These are phyloP conservation scores for Thraustotheca clavata DNA, from an alignment of 352 stramenopile genomes.

Conservation along the genomic window DNA sequence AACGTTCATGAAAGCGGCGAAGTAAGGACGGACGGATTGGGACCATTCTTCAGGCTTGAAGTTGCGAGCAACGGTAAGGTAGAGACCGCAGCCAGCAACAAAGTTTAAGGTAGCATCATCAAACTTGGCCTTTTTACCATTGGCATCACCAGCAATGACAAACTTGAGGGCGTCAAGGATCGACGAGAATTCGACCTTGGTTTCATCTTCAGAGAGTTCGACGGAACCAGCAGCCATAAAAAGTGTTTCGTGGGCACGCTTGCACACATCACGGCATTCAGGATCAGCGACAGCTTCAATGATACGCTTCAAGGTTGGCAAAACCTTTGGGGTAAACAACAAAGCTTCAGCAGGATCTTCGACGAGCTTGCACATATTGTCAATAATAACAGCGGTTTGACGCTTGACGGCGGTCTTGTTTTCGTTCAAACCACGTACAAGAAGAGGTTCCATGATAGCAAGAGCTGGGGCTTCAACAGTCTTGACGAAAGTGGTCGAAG, in stretches of 20 bases:
- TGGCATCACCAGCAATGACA: slow-evolving; percentile 66
- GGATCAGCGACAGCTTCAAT: slow-evolving; percentile 94
- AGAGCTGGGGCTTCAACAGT: slow-evolving; percentile 94
- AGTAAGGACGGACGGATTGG: slow-evolving; percentile 86
- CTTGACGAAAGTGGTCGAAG: slow-evolving; percentile 99
- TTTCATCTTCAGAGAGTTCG: slow-evolving; percentile 85
- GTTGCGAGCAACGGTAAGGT: slow-evolving; percentile 82
- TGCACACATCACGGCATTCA: slow-evolving; percentile 94
- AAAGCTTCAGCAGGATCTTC: slow-evolving; percentile 95
- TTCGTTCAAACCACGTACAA: slow-evolving; percentile 93
- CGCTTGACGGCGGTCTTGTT: slow-evolving; percentile 95
- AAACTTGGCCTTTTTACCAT: slow-evolving; percentile 78
- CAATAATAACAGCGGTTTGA: slow-evolving; percentile 97
- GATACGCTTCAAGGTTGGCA: slow-evolving; percentile 95
- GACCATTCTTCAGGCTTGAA: slow-evolving; percentile 94
- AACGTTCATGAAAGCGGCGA: slow-evolving; percentile 71
- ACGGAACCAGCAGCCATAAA: slow-evolving; percentile 91
- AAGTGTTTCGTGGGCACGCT: slow-evolving; percentile 89
- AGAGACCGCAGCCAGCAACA: slow-evolving; percentile 74
- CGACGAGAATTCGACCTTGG: slow-evolving; percentile 88
- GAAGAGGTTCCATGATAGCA: slow-evolving; percentile 95
- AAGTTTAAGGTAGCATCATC: slow-evolving; percentile 89
- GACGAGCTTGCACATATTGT: slow-evolving; percentile 99
- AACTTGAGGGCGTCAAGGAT: slow-evolving; percentile 68
- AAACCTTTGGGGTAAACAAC: slow-evolving; percentile 96